Evolutionary conservation across 129 eudicot species (phyloP).

Genomic region (Ambrosia artemisiifolia): DNA sequence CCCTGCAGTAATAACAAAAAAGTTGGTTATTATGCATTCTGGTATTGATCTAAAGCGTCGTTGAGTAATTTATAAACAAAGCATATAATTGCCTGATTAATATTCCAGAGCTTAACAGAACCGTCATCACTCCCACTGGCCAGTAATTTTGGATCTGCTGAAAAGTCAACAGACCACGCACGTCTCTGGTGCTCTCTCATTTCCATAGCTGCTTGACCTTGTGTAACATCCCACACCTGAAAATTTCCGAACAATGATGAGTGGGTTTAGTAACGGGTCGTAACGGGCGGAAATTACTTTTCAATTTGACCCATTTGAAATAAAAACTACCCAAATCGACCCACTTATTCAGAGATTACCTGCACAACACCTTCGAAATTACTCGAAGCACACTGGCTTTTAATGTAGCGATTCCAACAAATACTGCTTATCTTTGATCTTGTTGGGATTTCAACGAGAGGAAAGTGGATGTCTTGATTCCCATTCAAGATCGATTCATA

Average conservation of each 20-base stretch:
- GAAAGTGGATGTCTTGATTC: conserved; percentile 79
- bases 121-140: conserved; percentile 98
- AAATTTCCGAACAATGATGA: conserved; percentile 1
- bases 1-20: conserved; percentile 66
- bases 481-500: conserved; percentile 56
- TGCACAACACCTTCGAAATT: conserved; percentile 97
- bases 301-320: too few species aligned
- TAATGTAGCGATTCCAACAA: conserved; percentile 90
- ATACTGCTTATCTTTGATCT: conserved; percentile 84
- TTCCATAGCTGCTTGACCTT: conserved; percentile 64
- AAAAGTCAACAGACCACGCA: conserved; percentile 90
- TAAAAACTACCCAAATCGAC: not conserved
- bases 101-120: conserved; percentile 94
- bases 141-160: conserved; percentile 87
- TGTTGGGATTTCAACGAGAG: conserved; percentile 77
- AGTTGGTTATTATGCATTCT: conserved; percentile 34
- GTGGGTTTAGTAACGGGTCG: not conserved
- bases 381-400: conserved; percentile 92
- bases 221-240: conserved; percentile 95
- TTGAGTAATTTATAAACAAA: conserved; percentile 6
- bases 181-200: conserved; percentile 91
- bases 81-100: conserved; percentile 87
- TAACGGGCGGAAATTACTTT: too few species aligned
- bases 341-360: conserved; percentile 39
- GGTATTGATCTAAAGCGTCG: conserved; percentile 16